Conservation (phyloP, 2,329 filamentous ascomycete species). For the Trichoderma koningii region DNA sequence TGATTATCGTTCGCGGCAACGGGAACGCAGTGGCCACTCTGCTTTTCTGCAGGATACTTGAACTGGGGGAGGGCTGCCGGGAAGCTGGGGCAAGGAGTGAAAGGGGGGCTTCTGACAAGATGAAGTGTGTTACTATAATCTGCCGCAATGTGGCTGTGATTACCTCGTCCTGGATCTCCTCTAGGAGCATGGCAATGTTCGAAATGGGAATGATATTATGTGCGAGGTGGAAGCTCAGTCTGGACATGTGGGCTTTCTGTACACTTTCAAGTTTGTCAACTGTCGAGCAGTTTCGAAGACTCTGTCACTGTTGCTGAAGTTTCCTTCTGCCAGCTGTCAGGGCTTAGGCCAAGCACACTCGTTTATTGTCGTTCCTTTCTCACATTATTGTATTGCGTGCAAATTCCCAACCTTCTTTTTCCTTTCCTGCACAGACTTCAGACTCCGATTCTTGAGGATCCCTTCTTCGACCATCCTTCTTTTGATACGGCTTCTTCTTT, state of each 20-base stretch:
- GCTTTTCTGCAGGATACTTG: conserved; percentile 3
- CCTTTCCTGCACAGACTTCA: not conserved
- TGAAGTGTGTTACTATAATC: not conserved
- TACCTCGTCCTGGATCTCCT: not conserved
- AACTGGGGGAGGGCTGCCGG: not conserved
- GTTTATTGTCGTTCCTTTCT: not conserved
- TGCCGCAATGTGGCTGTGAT: not conserved
- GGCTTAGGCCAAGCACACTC: not conserved
- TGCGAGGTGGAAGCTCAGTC: not conserved
- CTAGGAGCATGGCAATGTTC: not conserved
- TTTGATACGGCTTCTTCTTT: not conserved
- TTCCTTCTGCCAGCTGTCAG: conserved; percentile 16
- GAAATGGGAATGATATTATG: not conserved
- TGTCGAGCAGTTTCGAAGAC: not conserved
- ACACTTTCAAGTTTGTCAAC: conserved; percentile 2
- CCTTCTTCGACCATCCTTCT: not conserved
- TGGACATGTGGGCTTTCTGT: not conserved
- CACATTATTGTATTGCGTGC: not conserved
- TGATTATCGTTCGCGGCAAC: not conserved
- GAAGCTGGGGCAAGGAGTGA: not conserved
- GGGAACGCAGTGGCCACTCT: conserved; percentile 11
- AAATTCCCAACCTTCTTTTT: not conserved
- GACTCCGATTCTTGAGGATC: not conserved
- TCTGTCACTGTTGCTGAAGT: not conserved
- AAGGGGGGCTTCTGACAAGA: not conserved